Percentiles rank a stretch among this genome's conserved stretches.
Evolutionary conservation across 106 monocot genomes (phyloP).

Genomic region (Dendrobium huoshanense): DNA sequence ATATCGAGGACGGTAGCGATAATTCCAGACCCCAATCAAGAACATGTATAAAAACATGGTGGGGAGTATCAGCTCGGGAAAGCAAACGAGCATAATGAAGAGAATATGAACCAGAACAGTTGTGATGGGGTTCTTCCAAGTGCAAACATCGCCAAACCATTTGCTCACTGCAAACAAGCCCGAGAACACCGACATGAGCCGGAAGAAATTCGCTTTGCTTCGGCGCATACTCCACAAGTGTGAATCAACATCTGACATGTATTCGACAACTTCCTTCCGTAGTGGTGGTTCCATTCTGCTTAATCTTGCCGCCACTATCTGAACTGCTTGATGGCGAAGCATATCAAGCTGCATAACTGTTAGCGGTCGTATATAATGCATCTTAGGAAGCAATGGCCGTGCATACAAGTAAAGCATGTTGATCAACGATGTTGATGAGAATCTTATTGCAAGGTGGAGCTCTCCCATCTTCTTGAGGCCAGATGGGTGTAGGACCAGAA

Average conservation of each 20-base stretch:
- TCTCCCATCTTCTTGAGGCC: constrained; percentile 37
- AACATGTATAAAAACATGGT: constrained; percentile 36
- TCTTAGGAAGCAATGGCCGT: constrained; percentile 29
- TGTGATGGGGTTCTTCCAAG: constrained; percentile 42
- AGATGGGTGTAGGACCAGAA: constrained; percentile 22
- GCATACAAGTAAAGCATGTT: constrained; percentile 33
- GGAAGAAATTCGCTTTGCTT: constrained; percentile 41
- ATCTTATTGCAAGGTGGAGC: constrained; percentile 34
- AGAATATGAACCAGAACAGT: constrained; percentile 21
- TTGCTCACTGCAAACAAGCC: constrained; percentile 29
- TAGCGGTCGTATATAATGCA: constrained; percentile 34
- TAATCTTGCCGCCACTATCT: constrained; percentile 32
- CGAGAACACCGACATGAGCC: constrained; percentile 37
- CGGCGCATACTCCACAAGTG: constrained; percentile 36
- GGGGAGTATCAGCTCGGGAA: constrained; percentile 34
- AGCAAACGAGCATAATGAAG: constrained; percentile 33
- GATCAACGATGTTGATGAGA: constrained; percentile 29
- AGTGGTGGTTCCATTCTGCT: constrained; percentile 37
- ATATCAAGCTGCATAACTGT: constrained; percentile 36
- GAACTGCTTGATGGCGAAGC: constrained; percentile 37
- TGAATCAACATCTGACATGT: constrained; percentile 37
- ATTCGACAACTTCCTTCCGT: constrained; percentile 28
- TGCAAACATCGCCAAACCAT: constrained; percentile 33
- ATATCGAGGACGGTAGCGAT: constrained; percentile 29
- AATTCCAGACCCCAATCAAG: constrained; percentile 37